Evolutionary conservation across 2,329 filamentous ascomycete species (phyloP).

Genomic region (Ascochyta fabae): DNA sequence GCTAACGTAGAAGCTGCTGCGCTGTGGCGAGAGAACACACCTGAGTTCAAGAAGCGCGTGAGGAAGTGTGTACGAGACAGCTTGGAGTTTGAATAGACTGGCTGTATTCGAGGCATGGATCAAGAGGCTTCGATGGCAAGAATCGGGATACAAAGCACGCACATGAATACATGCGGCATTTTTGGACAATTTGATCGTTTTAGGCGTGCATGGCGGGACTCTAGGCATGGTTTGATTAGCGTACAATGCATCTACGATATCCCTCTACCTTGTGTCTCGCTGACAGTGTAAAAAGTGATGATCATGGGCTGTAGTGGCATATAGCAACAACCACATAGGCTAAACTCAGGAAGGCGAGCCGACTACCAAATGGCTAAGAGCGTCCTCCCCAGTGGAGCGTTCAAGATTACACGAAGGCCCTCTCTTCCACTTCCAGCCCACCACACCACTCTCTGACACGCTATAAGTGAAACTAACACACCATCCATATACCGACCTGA

Average conservation of each 20-base stretch:
- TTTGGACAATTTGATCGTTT: conserved; percentile 8
- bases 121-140: background rate
- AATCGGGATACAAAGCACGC: background rate
- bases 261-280: background rate
- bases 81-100: conserved; percentile 43
- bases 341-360: too few relatives aligned
- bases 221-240: conserved; percentile 13
- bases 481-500: background rate
- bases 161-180: background rate
- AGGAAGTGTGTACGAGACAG: conserved; percentile 75
- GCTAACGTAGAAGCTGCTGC: conserved; percentile 96
- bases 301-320: too few relatives aligned
- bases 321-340: too few relatives aligned
- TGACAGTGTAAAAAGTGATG: background rate
- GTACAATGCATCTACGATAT: conserved; percentile 16
- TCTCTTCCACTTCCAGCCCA: too few relatives aligned
- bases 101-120: background rate
- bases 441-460: too few relatives aligned
- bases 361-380: background rate
- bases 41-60: conserved; percentile 86
- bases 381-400: too few relatives aligned
- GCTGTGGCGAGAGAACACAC: conserved; percentile 87
- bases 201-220: conserved; percentile 11
- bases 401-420: too few relatives aligned
- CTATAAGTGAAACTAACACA: background rate